Evolutionary conservation across 2,329 filamentous ascomycete species (phyloP).

Genomic region (Fusarium miscanthi): DNA sequence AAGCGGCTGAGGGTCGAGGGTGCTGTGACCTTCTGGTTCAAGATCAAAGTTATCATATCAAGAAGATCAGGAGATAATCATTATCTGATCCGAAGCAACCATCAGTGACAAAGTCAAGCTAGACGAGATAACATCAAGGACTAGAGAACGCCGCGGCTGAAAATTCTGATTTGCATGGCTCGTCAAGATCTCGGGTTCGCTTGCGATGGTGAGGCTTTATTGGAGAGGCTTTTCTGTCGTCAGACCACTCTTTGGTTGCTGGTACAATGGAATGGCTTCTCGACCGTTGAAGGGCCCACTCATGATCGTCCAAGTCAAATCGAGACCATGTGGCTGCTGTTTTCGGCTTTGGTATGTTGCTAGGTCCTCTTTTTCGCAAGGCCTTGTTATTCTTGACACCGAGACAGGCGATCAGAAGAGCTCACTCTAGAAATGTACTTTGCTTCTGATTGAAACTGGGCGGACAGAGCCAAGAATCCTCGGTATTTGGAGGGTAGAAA

Average conservation of each 20-base stretch:
- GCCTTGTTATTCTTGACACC: background rate
- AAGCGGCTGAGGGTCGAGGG: slow-evolving; percentile 1
- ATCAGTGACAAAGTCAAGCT: background rate
- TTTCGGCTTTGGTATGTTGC: slow-evolving; percentile 40
- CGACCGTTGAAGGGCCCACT: slow-evolving; percentile 34
- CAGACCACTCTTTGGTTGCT: slow-evolving; percentile 9
- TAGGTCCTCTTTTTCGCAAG: slow-evolving; percentile 21
- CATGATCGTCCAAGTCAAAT: slow-evolving; percentile 5
- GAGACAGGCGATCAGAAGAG: background rate
- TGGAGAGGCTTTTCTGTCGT: background rate
- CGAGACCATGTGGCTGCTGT: slow-evolving; percentile 19
- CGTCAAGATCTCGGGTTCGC: background rate
- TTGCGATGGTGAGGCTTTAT: slow-evolving; percentile 1
- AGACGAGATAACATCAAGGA: background rate
- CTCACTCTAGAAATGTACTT: background rate
- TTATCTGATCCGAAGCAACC: slow-evolving; percentile 27
- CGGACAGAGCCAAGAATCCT: background rate
- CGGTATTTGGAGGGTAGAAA: slow-evolving; percentile 1
- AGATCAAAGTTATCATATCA: slow-evolving; percentile 39
- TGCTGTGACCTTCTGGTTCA: background rate
- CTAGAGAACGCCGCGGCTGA: slow-evolving; percentile 10
- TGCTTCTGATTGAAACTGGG: background rate
- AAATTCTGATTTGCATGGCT: background rate
- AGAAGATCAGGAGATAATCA: slow-evolving; percentile 29
- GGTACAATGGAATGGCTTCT: slow-evolving; percentile 33